A percentile compares a stretch with the other conserved stretches of the same genome.
phyloP scores from a whole-genome alignment of 805 yeast species.

The Zygosaccharomyces kombuchaensis region DNA sequence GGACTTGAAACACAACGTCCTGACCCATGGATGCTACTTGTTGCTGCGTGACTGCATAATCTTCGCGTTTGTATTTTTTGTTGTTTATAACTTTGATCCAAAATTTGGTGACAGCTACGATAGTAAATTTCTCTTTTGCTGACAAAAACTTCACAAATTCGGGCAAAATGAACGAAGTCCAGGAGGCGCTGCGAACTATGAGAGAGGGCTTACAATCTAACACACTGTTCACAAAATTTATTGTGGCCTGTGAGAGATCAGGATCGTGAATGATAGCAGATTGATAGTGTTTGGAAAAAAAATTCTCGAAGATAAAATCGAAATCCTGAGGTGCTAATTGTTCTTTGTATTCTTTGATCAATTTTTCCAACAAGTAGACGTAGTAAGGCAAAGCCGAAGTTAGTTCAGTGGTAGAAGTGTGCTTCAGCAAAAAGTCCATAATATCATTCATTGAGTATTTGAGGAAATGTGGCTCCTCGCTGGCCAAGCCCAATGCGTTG shows the following conservation, averaged over 20 bases:
- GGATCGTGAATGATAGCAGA: constrained; percentile 47
- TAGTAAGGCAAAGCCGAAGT: constrained; percentile 41
- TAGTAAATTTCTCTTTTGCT: constrained; percentile 47
- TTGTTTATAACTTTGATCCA: constrained; percentile 48
- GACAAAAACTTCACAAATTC: constrained; percentile 32
- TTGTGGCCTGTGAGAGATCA: constrained; percentile 50
- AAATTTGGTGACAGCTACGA: constrained; percentile 48
- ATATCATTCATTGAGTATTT: constrained; percentile 29
- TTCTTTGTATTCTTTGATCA: constrained; percentile 39
- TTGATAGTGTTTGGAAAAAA: constrained; percentile 38
- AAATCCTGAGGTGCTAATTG: constrained; percentile 34
- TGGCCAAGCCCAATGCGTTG: constrained; percentile 26
- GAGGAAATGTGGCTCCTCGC: constrained; percentile 32
- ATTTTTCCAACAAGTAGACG: constrained; percentile 43
- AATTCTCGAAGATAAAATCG: constrained; percentile 36
- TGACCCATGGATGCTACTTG: constrained; percentile 27
- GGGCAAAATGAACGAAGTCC: constrained; percentile 28
- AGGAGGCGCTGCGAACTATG: constrained; percentile 35
- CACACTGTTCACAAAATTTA: constrained; percentile 49
- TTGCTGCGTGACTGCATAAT: constrained; percentile 35
- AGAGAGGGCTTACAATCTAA: constrained; percentile 48
- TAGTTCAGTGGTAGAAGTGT: constrained; percentile 25
- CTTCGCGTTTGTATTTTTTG: constrained; percentile 43
- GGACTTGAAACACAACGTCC: constrained; percentile 30
- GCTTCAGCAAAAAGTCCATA: constrained; percentile 26